Base-by-base conservation (phyloP, 139 green algal species). In the Picochlorum costavermella region DNA sequence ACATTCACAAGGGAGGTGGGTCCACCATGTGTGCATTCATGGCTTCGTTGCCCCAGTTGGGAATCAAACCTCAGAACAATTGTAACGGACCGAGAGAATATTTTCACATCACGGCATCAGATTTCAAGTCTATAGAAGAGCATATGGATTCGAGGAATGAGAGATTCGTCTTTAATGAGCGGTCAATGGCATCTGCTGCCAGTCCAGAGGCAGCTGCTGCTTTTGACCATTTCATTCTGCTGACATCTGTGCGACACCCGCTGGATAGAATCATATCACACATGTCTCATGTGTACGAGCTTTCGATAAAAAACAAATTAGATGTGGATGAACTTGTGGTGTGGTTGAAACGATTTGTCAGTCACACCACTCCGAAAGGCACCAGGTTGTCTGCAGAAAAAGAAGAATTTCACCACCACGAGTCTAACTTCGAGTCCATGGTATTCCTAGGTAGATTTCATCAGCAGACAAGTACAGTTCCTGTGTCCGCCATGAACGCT, bases 1-100 rank as follows among this genome's bases (percentile, higher is more conserved):
- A 23, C 63, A 61, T 53, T 17, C 65, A 29, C 56, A 46, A 61
- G 56, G 56, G 17, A 46, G 31, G 56, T 46, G 56, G 56, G 10
- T 25, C 56, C 56, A 46, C 33, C 0, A n/a, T 46, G 56, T 56
- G 56, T 46, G 56, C 56, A 56, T 46, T 46, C 6, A 8, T 61
- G 6, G 17, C 16, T n/a, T 25, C 17, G 17, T 12, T 25, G 31
- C 17, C 46, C 4, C 14, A 53, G 17, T 14, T 53, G n/a, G 17
- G 17, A 20, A 14, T 53, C 17, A 23, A 53, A 53, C 5, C 17
- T 20, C 16, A 23, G 20, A 53, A 53, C 17, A 53, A 53, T 11
- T 53, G 46, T 11, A 53, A 53, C 46, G 46, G 46, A 1, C 46
- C 46, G 17, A 53, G 46, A 26, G 46, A 53, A 11, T 28, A 9